Percentiles rank a stretch among this genome's conserved stretches.
Evolutionary conservation across 352 stramenopile genomes (phyloP).

Genomic region (Pythium aquatile): DNA sequence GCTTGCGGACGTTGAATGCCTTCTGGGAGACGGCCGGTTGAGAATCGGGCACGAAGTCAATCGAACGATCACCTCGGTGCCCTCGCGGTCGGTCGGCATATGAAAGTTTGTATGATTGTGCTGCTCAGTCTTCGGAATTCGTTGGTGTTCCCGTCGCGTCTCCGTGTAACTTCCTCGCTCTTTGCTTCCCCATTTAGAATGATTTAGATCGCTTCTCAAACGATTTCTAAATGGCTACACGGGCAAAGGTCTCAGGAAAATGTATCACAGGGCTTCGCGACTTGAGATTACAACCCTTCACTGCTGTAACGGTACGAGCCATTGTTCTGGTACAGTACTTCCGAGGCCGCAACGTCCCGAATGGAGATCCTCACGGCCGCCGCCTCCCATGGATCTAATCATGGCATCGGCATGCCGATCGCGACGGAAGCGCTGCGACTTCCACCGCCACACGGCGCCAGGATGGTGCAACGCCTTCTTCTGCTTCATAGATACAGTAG

Average conservation of each 20-base stretch:
- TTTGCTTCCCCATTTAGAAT: too few species aligned
- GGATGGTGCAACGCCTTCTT: too few species aligned
- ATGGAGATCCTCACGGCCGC: too few species aligned
- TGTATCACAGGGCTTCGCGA: neutral
- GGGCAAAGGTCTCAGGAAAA: neutral
- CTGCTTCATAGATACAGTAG: too few species aligned
- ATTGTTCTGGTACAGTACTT: too few species aligned
- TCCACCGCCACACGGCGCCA: too few species aligned
- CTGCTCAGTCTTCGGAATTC: constrained; percentile 14
- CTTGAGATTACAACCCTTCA: neutral
- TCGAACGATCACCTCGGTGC: constrained; percentile 9
- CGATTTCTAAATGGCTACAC: constrained; percentile 4
- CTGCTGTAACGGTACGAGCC: neutral
- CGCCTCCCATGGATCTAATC: too few species aligned
- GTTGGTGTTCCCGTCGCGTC: constrained; percentile 11
- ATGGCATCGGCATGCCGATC: neutral
- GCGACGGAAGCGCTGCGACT: neutral
- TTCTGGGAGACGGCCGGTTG: too few species aligned
- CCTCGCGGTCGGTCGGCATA: constrained; percentile 16
- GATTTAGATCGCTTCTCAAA: constrained; percentile 9
- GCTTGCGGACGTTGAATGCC: constrained; percentile 8
- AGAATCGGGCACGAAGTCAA: constrained; percentile 15
- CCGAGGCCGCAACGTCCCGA: too few species aligned
- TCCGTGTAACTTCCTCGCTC: constrained; percentile 4
- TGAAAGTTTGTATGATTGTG: constrained; percentile 6